Evolutionary conservation across 495 filamentous ascomycete genomes (phyloP), one percentile per base, ranked within the genome.

Genomic region (Xylaria telfairii): DNA sequence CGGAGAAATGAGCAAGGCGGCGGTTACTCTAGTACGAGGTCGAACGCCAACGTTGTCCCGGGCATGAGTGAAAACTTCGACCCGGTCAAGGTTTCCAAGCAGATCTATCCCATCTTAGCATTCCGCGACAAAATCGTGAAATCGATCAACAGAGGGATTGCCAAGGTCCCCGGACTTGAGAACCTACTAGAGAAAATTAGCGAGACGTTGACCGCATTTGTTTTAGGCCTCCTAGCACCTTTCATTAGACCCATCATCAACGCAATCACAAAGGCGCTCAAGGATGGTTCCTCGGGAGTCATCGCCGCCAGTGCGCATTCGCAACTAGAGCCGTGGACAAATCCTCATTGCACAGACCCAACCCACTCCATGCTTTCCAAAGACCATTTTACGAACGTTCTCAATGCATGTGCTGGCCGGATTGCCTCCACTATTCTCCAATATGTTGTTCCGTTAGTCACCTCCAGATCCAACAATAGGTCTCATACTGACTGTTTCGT

Each of bases 291-390:
- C 26, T 88, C 92, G 0, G 84, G 88, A 4, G 90, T 98, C 56
- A 90, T 99, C 59, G 88, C 88, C 71, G 87, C 94, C 30, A 93
- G 91, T 57, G 93, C 91, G 19, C 88, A 92, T 42, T 92, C 94
- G 74, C 96, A 98, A 81, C 93, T 91, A 70, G 94, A 95, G 76
- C 92, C 93, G 12, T 98, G 96, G 96, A 92, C 89, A 8, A 91
- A 97, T 78, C 89, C 92, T 7, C 83, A 87, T 60, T 96, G 92
- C 84, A 91, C 92, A 17, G 91, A 98, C 79, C 96, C 96, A 8
- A 99, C 96, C 4, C 96, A 98, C 83, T 96, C 92, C 13, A 89
- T 98, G 81, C 87, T 98, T 7, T 95, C 93, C 68, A 98, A 98
- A 81, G 96, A 99, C 75, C 96, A 99, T 78, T 98, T 98, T 76